phyloP scores from a whole-genome alignment of 805 yeast species.

The Pichia gijzeniarum region DNA sequence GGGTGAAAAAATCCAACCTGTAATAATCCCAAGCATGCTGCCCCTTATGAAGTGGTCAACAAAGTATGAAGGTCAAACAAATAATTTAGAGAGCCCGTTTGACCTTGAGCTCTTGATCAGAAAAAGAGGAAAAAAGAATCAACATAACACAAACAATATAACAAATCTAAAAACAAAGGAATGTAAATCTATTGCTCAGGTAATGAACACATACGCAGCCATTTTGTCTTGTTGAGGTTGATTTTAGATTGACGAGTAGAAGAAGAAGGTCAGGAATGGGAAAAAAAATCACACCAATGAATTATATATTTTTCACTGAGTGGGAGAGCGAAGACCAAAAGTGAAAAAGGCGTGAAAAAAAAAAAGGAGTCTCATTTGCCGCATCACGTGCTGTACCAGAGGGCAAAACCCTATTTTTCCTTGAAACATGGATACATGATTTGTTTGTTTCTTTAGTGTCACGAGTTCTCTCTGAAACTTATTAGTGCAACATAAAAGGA shows the following conservation, averaged over 20 bases:
- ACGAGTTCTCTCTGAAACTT: no score
- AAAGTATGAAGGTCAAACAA: slow-evolving; percentile 4
- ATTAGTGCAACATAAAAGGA: no score
- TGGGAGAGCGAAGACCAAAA: no score
- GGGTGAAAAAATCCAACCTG: slow-evolving; percentile 25
- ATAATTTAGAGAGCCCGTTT: slow-evolving; percentile 12
- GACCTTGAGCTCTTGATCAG: slow-evolving; percentile 9
- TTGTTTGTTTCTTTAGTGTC: no score
- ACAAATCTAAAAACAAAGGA: neutral
- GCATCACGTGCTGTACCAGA: no score
- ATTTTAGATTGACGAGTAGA: neutral
- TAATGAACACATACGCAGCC: slow-evolving; percentile 23
- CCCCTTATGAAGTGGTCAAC: slow-evolving; percentile 15
- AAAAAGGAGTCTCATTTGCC: no score
- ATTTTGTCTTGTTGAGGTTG: slow-evolving; percentile 12
- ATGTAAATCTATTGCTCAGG: neutral
- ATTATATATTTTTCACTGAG: no score
- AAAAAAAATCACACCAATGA: neutral
- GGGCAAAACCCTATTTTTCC: no score
- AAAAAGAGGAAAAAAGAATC: slow-evolving; percentile 1
- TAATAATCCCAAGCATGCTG: slow-evolving; percentile 26
- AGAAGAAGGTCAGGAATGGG: neutral
- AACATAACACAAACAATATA: neutral
- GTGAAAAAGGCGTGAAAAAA: no score
- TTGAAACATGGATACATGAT: no score